Evolutionary conservation across 2,329 filamentous ascomycete species (phyloP).

Genomic region (Claviceps africana): DNA sequence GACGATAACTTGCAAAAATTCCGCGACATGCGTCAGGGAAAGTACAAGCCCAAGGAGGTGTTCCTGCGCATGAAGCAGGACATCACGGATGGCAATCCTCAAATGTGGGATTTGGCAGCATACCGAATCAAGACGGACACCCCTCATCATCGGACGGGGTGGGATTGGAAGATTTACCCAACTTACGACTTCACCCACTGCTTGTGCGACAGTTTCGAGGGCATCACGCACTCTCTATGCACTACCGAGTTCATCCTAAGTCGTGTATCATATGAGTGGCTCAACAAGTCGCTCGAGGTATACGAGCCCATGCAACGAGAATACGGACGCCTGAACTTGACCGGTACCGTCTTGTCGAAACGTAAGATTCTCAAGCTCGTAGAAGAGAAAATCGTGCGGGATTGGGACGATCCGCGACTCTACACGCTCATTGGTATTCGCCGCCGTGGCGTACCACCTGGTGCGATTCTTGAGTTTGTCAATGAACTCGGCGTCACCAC

Average conservation of each 20-base stretch:
- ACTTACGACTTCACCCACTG: conserved; percentile 91
- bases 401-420: conserved; percentile 82
- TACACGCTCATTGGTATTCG: conserved; percentile 78
- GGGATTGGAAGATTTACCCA: conserved; percentile 84
- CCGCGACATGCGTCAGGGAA: conserved; percentile 77
- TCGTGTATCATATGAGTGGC: conserved; percentile 78
- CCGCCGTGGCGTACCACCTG: conserved; percentile 73
- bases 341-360: conserved; percentile 78
- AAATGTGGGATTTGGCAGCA: conserved; percentile 92
- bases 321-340: conserved; percentile 52
- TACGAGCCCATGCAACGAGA: conserved; percentile 93
- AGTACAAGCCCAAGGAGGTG: conserved; percentile 73
- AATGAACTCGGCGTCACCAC: conserved; percentile 87
- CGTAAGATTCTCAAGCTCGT: conserved; percentile 71
- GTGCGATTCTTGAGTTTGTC: conserved; percentile 78
- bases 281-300: conserved; percentile 67
- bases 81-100: conserved; percentile 69
- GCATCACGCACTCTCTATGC: conserved; percentile 82
- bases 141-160: conserved; percentile 65
- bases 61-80: conserved; percentile 90
- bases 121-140: conserved; percentile 65
- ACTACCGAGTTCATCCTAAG: conserved; percentile 85
- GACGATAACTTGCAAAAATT: conserved; percentile 75
- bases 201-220: conserved; percentile 82
- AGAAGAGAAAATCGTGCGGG: conserved; percentile 60